Conservation (phyloP, 176 grass and related monocot species). For the Dactylis glomerata region DNA sequence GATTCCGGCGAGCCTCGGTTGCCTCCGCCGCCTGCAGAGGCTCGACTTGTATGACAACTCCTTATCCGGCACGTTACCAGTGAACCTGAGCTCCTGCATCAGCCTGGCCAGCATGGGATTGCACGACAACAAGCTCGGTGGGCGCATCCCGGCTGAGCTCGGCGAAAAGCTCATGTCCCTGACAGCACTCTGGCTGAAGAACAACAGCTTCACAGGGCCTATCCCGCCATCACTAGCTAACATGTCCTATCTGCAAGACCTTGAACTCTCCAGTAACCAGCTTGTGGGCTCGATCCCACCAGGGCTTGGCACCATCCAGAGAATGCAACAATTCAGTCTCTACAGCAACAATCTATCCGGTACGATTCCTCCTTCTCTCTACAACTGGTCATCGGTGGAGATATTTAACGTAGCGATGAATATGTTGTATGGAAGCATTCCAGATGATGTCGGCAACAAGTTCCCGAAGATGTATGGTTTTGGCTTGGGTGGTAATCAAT, state of each 20-base stretch:
- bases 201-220: background rate
- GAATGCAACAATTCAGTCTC: background rate
- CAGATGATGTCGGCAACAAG: background rate
- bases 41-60: background rate
- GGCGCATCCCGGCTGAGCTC: background rate
- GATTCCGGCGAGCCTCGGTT: background rate
- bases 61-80: background rate
- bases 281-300: background rate
- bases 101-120: background rate
- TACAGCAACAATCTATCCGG: background rate
- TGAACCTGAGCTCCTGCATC: background rate
- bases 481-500: background rate
- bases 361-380: background rate
- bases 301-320: background rate
- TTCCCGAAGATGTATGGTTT: background rate
- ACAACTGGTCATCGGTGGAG: background rate
- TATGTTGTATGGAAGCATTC: background rate
- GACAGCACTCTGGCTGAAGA: background rate
- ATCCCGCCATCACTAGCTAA: background rate
- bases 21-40: background rate
- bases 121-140: background rate
- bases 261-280: background rate
- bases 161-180: background rate
- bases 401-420: accelerated
- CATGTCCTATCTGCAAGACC: background rate